Percentiles rank a stretch among this genome's conserved stretches.
Conservation (phyloP, 441 rosid genomes). For the Gossypium davidsonii region DNA sequence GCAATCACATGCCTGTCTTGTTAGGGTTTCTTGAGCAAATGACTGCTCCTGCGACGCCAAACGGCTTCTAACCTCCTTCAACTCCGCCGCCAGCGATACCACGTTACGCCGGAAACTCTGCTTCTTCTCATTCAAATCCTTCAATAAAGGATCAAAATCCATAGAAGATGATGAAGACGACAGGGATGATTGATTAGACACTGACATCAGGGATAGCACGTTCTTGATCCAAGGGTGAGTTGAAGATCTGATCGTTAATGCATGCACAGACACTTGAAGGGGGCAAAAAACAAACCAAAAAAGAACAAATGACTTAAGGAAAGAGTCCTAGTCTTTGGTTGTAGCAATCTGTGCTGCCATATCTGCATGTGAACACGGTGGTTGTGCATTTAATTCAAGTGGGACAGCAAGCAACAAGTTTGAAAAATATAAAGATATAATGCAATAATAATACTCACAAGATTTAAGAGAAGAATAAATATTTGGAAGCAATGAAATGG, state of each 20-base stretch:
- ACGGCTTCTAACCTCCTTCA: constrained; percentile 70
- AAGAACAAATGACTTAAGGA: background rate
- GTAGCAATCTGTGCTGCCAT: constrained; percentile 11
- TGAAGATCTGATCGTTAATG: constrained; percentile 19
- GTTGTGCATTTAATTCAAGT: constrained; percentile 32
- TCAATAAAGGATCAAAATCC: constrained; percentile 74
- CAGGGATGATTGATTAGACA: constrained; percentile 25
- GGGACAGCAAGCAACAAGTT: constrained; percentile 18
- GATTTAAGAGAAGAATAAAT: background rate
- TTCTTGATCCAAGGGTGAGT: constrained; percentile 12
- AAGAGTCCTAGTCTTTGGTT: constrained; percentile 5
- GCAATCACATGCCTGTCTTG: constrained; percentile 60
- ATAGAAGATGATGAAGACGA: constrained; percentile 27
- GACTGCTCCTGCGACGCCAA: constrained; percentile 62
- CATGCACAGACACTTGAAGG: constrained; percentile 19
- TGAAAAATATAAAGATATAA: background rate
- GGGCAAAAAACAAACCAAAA: background rate
- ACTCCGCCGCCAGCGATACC: constrained; percentile 78
- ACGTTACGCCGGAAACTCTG: constrained; percentile 77
- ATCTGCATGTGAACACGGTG: constrained; percentile 34
- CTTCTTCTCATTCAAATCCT: constrained; percentile 90
- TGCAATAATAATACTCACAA: background rate
- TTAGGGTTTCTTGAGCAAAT: constrained; percentile 60
- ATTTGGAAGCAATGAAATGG: background rate
- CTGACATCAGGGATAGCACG: constrained; percentile 34